Conservation (phyloP, 2,329 filamentous ascomycete species). For the Xylariaceae sp. region DNA sequence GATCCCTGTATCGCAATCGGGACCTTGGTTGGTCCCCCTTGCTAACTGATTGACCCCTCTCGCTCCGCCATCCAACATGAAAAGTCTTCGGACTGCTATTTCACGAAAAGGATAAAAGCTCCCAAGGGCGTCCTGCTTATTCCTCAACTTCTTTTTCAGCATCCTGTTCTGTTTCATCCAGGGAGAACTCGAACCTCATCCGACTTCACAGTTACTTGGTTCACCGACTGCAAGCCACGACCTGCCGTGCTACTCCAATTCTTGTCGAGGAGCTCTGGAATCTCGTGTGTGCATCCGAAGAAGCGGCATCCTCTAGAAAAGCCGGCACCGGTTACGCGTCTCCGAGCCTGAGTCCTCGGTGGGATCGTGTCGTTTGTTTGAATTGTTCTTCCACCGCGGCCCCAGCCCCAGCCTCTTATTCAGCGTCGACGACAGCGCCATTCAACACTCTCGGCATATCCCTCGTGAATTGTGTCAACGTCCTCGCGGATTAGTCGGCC, state of each 20-base stretch:
- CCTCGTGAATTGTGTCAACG: not conserved
- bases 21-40: conserved; percentile 14
- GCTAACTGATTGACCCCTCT: conserved; percentile 14
- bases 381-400: not conserved
- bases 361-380: conserved; percentile 1
- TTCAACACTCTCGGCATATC: not conserved
- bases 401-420: conserved; percentile 11
- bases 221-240: conserved; percentile 9
- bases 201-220: conserved; percentile 1
- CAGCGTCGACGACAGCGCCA: not conserved
- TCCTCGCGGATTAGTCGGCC: not conserved
- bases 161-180: not conserved
- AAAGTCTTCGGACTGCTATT: conserved; percentile 8
- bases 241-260: conserved; percentile 10
- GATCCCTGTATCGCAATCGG: conserved; percentile 17
- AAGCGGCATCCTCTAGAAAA: not conserved
- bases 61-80: conserved; percentile 6
- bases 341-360: not conserved
- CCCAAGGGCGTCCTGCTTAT: conserved; percentile 2
- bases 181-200: not conserved
- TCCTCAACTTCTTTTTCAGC: conserved; percentile 3
- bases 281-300: conserved; percentile 2
- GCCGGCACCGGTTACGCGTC: not conserved
- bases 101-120: conserved; percentile 14
- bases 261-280: not conserved